Conservation (phyloP, 345 rosid species). For the Psidium guajava region DNA sequence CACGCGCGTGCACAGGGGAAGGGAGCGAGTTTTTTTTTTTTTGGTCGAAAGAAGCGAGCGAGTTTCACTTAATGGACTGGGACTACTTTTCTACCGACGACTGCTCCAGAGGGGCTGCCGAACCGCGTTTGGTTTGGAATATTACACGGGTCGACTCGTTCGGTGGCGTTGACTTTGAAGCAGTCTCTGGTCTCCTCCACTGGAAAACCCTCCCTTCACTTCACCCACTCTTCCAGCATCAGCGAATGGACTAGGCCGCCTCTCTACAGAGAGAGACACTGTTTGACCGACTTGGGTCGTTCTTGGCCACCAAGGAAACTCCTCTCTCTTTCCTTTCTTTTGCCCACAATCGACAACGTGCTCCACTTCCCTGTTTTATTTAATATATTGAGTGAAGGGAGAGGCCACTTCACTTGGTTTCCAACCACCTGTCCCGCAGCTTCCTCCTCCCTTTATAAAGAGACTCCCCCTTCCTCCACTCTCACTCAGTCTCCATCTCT, state of each 20-base stretch:
- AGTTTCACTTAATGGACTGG: no score
- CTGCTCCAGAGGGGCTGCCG: no score
- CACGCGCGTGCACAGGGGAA: no score
- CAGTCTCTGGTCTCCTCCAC: neutral
- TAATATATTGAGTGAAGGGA: neutral
- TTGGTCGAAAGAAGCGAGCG: no score
- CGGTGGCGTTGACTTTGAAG: neutral
- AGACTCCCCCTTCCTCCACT: constrained; percentile 1
- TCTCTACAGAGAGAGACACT: neutral
- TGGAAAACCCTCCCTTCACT: neutral
- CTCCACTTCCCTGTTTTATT: neutral
- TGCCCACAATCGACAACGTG: neutral
- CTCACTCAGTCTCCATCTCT: constrained; percentile 2
- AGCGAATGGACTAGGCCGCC: neutral
- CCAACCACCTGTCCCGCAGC: constrained; percentile 53
- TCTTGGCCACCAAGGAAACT: constrained; percentile 21
- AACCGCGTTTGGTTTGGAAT: neutral
- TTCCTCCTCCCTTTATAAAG: constrained; percentile 19
- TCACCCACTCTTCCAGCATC: neutral
- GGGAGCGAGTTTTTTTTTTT: no score
- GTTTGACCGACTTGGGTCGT: constrained; percentile 33
- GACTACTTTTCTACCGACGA: no score
- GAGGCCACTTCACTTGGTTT: constrained; percentile 8
- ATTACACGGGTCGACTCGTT: neutral
- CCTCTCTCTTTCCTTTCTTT: neutral